Conservation (phyloP, 2,329 filamentous ascomycete species). For the Monosporascus ibericus region DNA sequence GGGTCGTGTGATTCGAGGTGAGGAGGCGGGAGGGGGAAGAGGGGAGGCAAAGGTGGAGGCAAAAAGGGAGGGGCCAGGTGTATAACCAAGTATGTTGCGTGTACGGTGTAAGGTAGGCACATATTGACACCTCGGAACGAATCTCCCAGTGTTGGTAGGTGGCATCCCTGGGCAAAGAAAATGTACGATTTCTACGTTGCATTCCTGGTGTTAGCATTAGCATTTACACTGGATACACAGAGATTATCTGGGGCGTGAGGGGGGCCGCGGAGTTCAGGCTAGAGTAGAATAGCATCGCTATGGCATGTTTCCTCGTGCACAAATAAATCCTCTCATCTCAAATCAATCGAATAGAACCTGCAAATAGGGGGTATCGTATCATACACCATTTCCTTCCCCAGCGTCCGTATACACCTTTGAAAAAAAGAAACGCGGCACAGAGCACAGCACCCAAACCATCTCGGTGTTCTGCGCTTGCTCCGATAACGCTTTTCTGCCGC, state of each 20-base stretch:
- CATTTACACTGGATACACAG: not conserved
- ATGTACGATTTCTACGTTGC: not conserved
- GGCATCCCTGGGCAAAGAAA: too few species aligned
- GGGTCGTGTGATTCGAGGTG: slow-evolving; percentile 34
- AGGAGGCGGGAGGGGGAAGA: slow-evolving; percentile 5
- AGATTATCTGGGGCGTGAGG: too few species aligned
- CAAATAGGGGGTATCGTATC: slow-evolving; percentile 9
- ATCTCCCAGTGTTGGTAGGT: too few species aligned
- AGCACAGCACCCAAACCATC: too few species aligned
- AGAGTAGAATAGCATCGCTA: not conserved
- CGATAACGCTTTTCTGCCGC: not conserved
- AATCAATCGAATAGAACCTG: not conserved
- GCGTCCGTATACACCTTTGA: too few species aligned
- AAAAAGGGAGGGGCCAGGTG: not conserved
- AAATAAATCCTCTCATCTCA: not conserved
- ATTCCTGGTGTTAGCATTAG: not conserved
- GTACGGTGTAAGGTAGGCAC: too few species aligned
- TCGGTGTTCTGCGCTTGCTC: too few species aligned
- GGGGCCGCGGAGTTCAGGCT: not conserved
- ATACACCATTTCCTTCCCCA: not conserved
- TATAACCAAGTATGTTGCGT: not conserved
- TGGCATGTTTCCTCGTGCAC: not conserved
- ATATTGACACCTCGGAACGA: too few species aligned
- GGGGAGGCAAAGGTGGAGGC: too few species aligned
- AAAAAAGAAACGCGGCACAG: too few species aligned